Base-by-base conservation (phyloP, 495 filamentous ascomycete species). In the Cercophora newfieldiana region DNA sequence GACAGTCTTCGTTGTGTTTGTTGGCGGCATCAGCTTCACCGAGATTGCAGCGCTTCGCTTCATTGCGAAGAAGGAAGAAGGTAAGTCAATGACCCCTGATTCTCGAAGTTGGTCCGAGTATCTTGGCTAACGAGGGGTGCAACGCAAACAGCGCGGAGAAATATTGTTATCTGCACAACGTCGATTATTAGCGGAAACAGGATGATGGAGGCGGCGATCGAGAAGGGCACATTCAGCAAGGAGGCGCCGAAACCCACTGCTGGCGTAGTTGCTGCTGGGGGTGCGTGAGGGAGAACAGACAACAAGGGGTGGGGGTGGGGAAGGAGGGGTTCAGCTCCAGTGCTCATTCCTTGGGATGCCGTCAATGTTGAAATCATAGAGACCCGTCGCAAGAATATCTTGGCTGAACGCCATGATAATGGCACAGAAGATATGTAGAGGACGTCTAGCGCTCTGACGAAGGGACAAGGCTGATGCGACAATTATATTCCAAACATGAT, bases 41-140 rank as follows among this genome's bases (percentile, higher is more conserved):
- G 95, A 99, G 81, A 94, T 98, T 75, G 93, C 95, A 49, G 96
- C 95, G 25, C 72, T 98, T 77, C 85, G 96, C 68, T 97, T 97
- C 78, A 89, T 98, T 69, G 92, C 90, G 44, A 88, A 87, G 70
- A 88, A 91, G 78, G 90, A 96, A 84, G 91, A 93, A 75, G 90
- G 90, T 78, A 84, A 75, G 77, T 77, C 14, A 6, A 50, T 19
- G 14, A 25, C 5, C 22, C 18, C 48, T 26, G 21, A 2, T 7
- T 24, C 29, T 4, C 8, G 19, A 16, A 49, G 8, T 59, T 21
- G 57, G 8, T 30, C 7, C 25, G 29, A 21, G 54, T n/a, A 22
- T 30, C 26, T 25, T 22, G 1, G 30, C 19, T 22, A 31, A 16
- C 26, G 18, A 51, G 8, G 47, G 16, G 18, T 21, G 1, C 24